Percentiles rank a stretch among this genome's conserved stretches.
phyloP scores from a whole-genome alignment of 257 asterid genomes.

The Solanum sejunctum region DNA sequence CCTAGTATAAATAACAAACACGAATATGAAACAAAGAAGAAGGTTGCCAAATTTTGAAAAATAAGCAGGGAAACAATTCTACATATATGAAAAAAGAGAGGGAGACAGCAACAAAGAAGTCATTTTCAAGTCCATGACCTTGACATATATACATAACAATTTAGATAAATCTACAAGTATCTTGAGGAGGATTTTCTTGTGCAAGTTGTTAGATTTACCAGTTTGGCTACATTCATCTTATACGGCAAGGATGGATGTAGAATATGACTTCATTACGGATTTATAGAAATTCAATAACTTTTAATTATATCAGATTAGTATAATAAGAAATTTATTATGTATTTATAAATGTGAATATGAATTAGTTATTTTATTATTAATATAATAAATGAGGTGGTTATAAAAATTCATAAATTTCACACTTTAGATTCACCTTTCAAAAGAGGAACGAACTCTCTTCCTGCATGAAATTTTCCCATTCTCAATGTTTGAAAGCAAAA shows the following conservation, averaged over 20 bases:
- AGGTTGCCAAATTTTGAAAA: background rate
- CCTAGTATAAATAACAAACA: background rate
- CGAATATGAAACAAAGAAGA: background rate
- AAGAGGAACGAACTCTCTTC: no score
- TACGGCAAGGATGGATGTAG: background rate
- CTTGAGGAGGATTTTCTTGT: background rate
- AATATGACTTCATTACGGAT: background rate
- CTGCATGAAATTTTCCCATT: no score
- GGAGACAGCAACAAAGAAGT: background rate
- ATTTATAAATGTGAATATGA: background rate
- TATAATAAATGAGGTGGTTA: no score
- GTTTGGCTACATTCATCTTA: constrained; percentile 18
- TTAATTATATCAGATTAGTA: background rate
- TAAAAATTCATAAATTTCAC: no score
- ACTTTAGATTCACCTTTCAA: no score
- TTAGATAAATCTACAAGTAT: constrained; percentile 7
- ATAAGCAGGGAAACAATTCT: background rate
- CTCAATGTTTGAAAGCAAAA: no score
- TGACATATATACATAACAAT: constrained; percentile 4
- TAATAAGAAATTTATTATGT: background rate
- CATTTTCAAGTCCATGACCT: constrained; percentile 25
- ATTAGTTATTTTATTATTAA: background rate
- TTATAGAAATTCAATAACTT: background rate
- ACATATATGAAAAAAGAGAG: background rate
- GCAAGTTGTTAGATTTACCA: background rate